Base-by-base conservation (phyloP, 192 early-diverging fungal genomes). In the Coemansia reversa region DNA sequence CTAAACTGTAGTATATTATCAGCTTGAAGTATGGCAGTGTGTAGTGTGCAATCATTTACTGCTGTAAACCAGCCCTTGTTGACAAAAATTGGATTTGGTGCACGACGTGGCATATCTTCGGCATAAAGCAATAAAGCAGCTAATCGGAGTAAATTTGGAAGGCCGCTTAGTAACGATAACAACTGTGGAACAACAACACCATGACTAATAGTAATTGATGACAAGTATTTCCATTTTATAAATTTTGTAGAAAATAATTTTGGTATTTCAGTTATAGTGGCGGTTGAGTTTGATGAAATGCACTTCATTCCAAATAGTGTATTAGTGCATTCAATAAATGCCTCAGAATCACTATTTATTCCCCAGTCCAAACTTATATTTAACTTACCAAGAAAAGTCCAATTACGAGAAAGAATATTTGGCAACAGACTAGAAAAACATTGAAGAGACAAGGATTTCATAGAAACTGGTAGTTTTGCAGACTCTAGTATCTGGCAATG, bases 401-500 rank as follows among this genome's bases (percentile, higher is more conserved):
- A 45, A 14, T 29, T 32, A 52, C 45, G 51, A 12, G 23, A 18
- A 23, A 55, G 30, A 50, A 54, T 16, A n/a, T 55, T 39, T 1
- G 20, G 33, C 19, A 63, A 35, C 24, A 45, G 11, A 12, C 35
- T 4, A 5, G 62, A 39, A 16, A 39, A 12, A 32, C 62, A 55
- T 16, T 63, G 50, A 14, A 63, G 25, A 14, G 32, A 55, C 8
- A 63, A 51, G 3, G 9, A 45, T 5, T 54, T 24, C 23, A 63
- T 28, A 0, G 11, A n/a, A 9, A 5, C 11, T 5, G 62, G 62
- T 3, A 55, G 16, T n/a, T 18, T 28, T 28, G 62, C 50, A 18
- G 35, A 23, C 18, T 42, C 51, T 35, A 63, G 30, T 28, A 63
- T 42, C 52, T 54, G 62, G 35, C 62, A 63, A 30, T 52, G 52